Evolutionary conservation across 345 rosid genomes (phyloP), one percentile per base, ranked within the genome.

Genomic region (Sapria himalayana): DNA sequence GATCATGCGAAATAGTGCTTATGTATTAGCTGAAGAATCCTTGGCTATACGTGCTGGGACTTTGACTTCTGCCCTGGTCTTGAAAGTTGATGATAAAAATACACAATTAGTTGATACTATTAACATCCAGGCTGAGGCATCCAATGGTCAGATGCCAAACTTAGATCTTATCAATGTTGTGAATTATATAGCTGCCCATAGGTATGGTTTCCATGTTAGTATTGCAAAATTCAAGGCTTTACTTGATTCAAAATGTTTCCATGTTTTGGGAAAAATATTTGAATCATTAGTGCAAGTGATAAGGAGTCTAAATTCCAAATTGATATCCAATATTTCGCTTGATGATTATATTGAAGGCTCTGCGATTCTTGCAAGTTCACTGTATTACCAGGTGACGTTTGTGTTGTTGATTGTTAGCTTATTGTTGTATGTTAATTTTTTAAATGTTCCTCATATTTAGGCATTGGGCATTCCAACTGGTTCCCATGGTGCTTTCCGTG

Each of bases 141-240:
- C 98, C 19, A 82, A 89, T 59, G 94, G 93, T 32, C 94, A 79
- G 66, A 89, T 89, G 98, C 94, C 94, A 55, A 89, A 89, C 52
- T 76, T 89, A 34, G 94, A 89, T 50, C 78, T 89, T 48, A 70
- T 89, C 57, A 89, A 89, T 64, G 63, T 82, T 51, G 91, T 79
- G 46, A 76, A 72, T 60, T 82, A 76, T 68, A 61, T 89, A 54
- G 91, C 81, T 9, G 89, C 76, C 17, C 91, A 89, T 45, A 65
- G 82, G 67, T 91, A 82, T 67, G 94, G 98, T 14, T 72, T 74
- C 46, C 72, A 6, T 51, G 93, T 82, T 27, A 64, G 61, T 47
- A 73, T 79, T 50, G 73, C 74, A 66, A 82, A 82, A 52, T 37
- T 72, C 36, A 51, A 61, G 63, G 55, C 75, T 43, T 41, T 81